Evolutionary conservation across 257 asterid genomes (phyloP).

Genomic region (Fraxinus anomala): DNA sequence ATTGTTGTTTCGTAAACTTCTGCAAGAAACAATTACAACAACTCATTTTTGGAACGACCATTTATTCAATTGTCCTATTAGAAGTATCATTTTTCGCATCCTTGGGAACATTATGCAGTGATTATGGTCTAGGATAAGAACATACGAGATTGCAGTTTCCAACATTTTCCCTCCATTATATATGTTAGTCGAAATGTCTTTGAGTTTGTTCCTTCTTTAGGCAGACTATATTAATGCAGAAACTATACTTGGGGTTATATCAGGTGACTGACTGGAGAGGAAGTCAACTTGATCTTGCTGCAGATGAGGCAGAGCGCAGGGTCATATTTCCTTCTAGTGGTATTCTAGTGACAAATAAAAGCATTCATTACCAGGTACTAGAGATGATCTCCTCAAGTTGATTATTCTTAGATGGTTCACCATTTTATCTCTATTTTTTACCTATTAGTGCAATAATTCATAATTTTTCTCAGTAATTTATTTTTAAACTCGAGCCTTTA

Average conservation of each 20-base stretch:
- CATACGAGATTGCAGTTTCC: background rate
- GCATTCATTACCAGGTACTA: slow-evolving; percentile 55
- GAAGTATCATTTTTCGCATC: background rate
- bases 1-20: background rate
- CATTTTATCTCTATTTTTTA: slow-evolving; percentile 12
- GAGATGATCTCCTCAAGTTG: slow-evolving; percentile 56
- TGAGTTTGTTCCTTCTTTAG: background rate
- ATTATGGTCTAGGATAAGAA: background rate
- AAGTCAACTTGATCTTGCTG: slow-evolving; percentile 59
- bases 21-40: background rate
- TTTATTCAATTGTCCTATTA: background rate
- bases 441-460: background rate
- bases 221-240: background rate
- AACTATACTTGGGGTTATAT: background rate
- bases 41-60: background rate
- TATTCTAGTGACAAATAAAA: slow-evolving; percentile 65
- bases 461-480: background rate
- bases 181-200: background rate
- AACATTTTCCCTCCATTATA: background rate
- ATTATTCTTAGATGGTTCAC: slow-evolving; percentile 18
- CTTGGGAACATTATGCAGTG: background rate
- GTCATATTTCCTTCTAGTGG: slow-evolving; percentile 74
- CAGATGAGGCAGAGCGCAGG: slow-evolving; percentile 66
- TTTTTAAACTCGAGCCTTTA: background rate
- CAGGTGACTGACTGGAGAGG: slow-evolving; percentile 97